Evolutionary conservation across 2,329 filamentous ascomycete species (phyloP).

Genomic region (Claviceps sp.): DNA sequence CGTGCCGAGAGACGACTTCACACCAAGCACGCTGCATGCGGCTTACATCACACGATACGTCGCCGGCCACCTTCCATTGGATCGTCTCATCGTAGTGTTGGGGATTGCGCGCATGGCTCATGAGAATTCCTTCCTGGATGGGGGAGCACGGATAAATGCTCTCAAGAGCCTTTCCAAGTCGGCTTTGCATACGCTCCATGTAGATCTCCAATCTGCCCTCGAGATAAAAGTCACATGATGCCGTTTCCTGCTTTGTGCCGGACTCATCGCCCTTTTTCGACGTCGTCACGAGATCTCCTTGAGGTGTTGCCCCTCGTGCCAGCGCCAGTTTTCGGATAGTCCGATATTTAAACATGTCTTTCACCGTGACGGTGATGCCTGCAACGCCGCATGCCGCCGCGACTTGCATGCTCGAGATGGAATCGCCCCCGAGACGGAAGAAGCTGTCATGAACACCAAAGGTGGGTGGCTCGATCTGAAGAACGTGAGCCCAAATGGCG

Average conservation of each 20-base stretch:
- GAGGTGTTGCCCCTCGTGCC: too few relatives aligned
- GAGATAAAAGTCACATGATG: background rate
- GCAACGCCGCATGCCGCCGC: background rate
- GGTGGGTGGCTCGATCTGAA: background rate
- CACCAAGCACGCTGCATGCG: conserved; percentile 7
- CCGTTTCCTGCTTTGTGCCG: too few relatives aligned
- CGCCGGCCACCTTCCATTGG: background rate
- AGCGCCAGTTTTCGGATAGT: background rate
- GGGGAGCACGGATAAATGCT: conserved; percentile 26
- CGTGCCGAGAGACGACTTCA: conserved; percentile 4
- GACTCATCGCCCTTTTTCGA: background rate
- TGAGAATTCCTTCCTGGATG: conserved; percentile 22
- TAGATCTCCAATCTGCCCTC: background rate
- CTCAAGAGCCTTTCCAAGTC: conserved; percentile 4
- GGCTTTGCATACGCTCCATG: background rate
- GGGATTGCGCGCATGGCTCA: conserved; percentile 15
- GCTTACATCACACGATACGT: background rate
- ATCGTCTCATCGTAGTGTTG: conserved; percentile 4
- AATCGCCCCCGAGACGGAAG: background rate
- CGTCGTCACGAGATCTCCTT: too few relatives aligned
- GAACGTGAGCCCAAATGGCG: background rate
- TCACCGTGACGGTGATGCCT: background rate
- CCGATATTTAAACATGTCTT: background rate
- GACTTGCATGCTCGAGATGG: background rate
- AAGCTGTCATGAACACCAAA: background rate